Base-by-base conservation (phyloP, 108 stramenopile species). In the Stephanodiscus triporus region DNA sequence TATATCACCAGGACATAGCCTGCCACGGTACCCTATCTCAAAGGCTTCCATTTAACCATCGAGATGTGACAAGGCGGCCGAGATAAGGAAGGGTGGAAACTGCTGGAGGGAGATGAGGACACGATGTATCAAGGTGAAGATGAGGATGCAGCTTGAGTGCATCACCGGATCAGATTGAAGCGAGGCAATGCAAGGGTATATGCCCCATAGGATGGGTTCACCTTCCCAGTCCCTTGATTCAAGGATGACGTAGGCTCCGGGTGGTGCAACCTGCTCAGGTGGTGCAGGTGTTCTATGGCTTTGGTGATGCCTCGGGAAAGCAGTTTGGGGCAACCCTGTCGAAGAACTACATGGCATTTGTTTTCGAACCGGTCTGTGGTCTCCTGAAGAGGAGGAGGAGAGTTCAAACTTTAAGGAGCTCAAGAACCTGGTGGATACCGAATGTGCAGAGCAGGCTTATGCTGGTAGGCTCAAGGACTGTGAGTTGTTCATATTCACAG, bases 81-180 rank as follows among this genome's bases (percentile, higher is more conserved):
- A 16, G 81, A 82, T 34, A 50, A 56, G 8, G 75, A 82, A 4
- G 86, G 81, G 3, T 87, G 86, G 86, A 82, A 82, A 16, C 32
- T 64, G 16, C 1, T 3, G 23, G 2, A 11, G 2, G 3, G 3
- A 2, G 19, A 19, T 19, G 23, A 55, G n/a, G 1, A 55, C 22
- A 26, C 58, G 38, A 22, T 24, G 58, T 42, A 9, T 32, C 2
- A 36, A 17, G n/a, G 57, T 58, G n/a, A n/a, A n/a, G n/a, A n/a
- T 59, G 70, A 70, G 37, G 70, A 70, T 9, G 16, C 3, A 22
- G 61, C 30, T 0, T 4, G 2, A 4, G 9, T 63, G 2, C 19
- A 11, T 48, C 36, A 63, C 34, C 20, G n/a, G 16, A 11, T 30
- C 20, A 70, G 32, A 20, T 37, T 54, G 45, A 56, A 56, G 20